phyloP scores from a whole-genome alignment of 345 rosid species.

The Chamaenerion angustifolium region DNA sequence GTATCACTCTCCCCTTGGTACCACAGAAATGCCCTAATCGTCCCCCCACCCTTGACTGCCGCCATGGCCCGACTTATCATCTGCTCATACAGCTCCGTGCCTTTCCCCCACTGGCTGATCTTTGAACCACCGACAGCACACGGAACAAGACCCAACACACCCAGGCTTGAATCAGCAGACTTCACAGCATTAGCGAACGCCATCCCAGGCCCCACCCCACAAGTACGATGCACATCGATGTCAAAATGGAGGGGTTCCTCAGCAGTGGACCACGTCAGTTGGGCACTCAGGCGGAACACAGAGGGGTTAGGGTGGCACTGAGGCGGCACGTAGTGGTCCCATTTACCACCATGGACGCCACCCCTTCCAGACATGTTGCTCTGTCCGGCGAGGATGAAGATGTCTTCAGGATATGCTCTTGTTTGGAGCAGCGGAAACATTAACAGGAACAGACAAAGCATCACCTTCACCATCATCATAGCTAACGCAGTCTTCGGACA shows the following conservation, averaged over 20 bases:
- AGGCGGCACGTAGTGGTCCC: conserved; percentile 22
- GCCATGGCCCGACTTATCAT: conserved; percentile 26
- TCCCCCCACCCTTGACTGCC: conserved; percentile 19
- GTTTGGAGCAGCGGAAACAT: no score
- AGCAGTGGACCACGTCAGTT: conserved; percentile 17
- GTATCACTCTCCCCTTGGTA: conserved; percentile 42
- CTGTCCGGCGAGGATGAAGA: conserved; percentile 35
- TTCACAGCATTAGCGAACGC: conserved; percentile 22
- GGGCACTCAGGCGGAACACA: conserved; percentile 17
- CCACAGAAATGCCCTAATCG: conserved; percentile 28
- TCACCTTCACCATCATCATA: no score
- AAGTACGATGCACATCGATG: conserved; percentile 18
- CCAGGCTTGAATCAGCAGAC: neutral
- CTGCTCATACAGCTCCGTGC: conserved; percentile 16
- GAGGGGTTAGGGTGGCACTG: conserved; percentile 17
- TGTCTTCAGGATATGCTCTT: conserved; percentile 7
- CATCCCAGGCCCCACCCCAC: conserved; percentile 42
- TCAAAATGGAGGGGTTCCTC: conserved; percentile 30
- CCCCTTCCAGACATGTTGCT: conserved; percentile 48
- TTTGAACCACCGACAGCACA: conserved; percentile 35
- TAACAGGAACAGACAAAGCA: no score
- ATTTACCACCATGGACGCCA: conserved; percentile 18
- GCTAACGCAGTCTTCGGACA: no score
- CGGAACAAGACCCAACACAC: conserved; percentile 31
- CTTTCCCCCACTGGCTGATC: conserved; percentile 26